These are phyloP conservation scores for Pyrenochaeta sp. DNA, from an alignment of 2,329 filamentous ascomycete species.

Conservation along the genomic window DNA sequence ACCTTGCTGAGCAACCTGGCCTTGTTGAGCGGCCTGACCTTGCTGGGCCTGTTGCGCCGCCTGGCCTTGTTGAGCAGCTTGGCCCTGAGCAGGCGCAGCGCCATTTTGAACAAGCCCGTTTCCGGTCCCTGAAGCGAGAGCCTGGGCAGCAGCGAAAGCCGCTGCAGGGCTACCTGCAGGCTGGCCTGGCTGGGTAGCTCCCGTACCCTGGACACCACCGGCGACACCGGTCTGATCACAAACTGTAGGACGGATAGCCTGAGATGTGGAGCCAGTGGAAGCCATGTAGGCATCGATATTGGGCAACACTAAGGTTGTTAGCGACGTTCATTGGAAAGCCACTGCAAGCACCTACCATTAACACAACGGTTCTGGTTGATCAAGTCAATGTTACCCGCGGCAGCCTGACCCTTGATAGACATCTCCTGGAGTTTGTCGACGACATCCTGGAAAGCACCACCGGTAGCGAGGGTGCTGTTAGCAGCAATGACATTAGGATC, in stretches of 20 bases:
- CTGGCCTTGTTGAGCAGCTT: slow-evolving; percentile 1
- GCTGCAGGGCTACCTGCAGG: slow-evolving; percentile 41
- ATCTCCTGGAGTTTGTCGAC: slow-evolving; percentile 50
- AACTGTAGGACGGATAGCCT: slow-evolving; percentile 40
- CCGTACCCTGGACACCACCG: slow-evolving; percentile 42
- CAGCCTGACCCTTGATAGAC: slow-evolving; percentile 44
- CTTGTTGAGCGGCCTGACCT: background rate
- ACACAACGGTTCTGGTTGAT: slow-evolving; percentile 50
- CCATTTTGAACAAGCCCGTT: slow-evolving; percentile 37
- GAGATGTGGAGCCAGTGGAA: slow-evolving; percentile 39
- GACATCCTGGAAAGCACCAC: slow-evolving; percentile 50
- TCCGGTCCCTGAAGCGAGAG: slow-evolving; percentile 38
- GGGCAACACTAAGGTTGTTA: slow-evolving; percentile 37
- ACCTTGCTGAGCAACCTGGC: slow-evolving; percentile 5
- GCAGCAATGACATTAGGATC: slow-evolving; percentile 43
- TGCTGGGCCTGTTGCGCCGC: slow-evolving; percentile 6
- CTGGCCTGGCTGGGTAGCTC: slow-evolving; percentile 39
- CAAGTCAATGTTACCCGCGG: slow-evolving; percentile 44
- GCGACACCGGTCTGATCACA: slow-evolving; percentile 46
- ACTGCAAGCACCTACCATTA: slow-evolving; percentile 27
- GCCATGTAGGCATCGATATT: slow-evolving; percentile 50
- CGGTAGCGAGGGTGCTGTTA: slow-evolving; percentile 48
- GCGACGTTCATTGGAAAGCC: background rate
- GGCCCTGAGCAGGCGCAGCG: slow-evolving; percentile 8
- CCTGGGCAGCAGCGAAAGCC: slow-evolving; percentile 39